phyloP scores from a whole-genome alignment of 2,329 filamentous ascomycete genomes.

The Ampelomyces quisqualis region DNA sequence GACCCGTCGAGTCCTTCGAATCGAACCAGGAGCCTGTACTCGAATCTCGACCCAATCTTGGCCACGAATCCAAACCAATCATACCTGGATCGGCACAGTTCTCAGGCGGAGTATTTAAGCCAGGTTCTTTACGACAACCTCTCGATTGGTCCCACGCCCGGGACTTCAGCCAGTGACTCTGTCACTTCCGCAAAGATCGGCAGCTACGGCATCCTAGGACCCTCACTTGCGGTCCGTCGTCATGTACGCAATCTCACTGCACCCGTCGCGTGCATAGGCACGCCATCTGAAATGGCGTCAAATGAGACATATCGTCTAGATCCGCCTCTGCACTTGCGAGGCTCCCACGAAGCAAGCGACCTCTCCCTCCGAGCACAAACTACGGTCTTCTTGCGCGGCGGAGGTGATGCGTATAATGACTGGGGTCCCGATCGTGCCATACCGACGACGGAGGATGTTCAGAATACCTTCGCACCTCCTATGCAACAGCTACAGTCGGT shows the following conservation, averaged over 20 bases:
- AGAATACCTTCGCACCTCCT: too few species aligned
- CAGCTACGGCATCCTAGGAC: slow-evolving; percentile 11
- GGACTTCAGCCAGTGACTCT: too few species aligned
- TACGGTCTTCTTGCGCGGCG: slow-evolving; percentile 14
- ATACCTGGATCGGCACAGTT: slow-evolving; percentile 17
- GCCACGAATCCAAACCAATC: slow-evolving; percentile 1
- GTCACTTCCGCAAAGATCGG: background rate
- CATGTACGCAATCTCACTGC: slow-evolving; percentile 14
- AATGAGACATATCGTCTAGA: too few species aligned
- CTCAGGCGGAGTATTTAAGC: slow-evolving; percentile 28
- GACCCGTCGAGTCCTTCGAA: background rate
- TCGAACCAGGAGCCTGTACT: background rate
- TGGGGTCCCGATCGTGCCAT: too few species aligned
- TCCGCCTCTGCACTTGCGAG: background rate
- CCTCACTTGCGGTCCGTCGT: slow-evolving; percentile 5
- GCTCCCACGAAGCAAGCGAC: background rate
- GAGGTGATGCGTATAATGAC: slow-evolving; percentile 1
- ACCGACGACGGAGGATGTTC: too few species aligned
- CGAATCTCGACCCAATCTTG: background rate
- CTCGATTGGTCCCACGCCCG: background rate
- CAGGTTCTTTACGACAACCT: slow-evolving; percentile 24
- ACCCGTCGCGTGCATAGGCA: background rate
- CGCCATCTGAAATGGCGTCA: too few species aligned
- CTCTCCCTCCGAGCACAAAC: slow-evolving; percentile 1
- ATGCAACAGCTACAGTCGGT: too few species aligned